Conservation (phyloP, 1,284 basidiomycete species). For the Neotropicomus parvogracilis region DNA sequence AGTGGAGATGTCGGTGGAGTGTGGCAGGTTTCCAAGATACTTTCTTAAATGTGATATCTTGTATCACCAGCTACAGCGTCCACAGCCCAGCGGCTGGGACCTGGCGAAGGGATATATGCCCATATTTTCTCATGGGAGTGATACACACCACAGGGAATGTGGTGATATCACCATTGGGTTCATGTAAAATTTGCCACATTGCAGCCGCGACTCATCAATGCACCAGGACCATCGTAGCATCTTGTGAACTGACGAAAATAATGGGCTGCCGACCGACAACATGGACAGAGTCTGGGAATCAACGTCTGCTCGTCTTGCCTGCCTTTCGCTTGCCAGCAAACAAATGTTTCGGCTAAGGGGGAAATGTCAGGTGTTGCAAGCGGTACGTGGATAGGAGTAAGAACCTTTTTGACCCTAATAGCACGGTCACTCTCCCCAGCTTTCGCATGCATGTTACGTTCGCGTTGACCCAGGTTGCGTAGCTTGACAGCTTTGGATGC, state of each 20-base stretch:
- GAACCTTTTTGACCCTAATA: conserved; percentile 77
- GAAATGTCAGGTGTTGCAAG: conserved; percentile 13
- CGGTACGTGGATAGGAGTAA: conserved; percentile 29
- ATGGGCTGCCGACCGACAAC: conserved; percentile 4
- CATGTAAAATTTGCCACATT: no score
- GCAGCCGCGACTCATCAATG: not conserved
- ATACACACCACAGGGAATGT: no score
- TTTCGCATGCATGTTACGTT: conserved; percentile 82
- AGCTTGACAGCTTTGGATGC: conserved; percentile 74
- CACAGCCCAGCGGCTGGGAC: no score
- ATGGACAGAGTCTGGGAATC: conserved; percentile 2
- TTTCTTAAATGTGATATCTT: no score
- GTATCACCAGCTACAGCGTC: no score
- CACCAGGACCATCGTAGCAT: conserved; percentile 4
- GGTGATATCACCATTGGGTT: no score
- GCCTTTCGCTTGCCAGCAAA: conserved; percentile 86
- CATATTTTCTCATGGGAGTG: no score
- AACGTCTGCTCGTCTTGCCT: conserved; percentile 84
- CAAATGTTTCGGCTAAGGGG: conserved; percentile 73
- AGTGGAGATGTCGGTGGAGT: no score
- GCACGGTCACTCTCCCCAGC: conserved; percentile 87
- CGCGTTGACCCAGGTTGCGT: conserved; percentile 80
- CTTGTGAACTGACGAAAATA: conserved; percentile 3
- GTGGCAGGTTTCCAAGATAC: no score
- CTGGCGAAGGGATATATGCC: no score